These are phyloP conservation scores for Kickxella alabastrina DNA, from an alignment of 192 early-diverging fungal genomes.

Conservation along the genomic window DNA sequence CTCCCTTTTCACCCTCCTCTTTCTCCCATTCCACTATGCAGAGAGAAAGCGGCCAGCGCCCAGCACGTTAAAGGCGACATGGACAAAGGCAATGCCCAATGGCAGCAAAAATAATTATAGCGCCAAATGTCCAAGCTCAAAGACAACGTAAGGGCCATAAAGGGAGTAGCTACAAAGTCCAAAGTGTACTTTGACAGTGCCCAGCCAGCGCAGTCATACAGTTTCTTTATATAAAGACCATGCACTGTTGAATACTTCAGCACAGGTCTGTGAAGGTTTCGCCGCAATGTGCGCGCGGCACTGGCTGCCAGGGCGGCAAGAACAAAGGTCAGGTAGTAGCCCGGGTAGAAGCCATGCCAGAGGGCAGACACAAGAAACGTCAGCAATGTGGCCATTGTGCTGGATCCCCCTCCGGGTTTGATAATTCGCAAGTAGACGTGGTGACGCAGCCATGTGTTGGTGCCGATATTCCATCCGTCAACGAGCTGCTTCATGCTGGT, in stretches of 20 bases:
- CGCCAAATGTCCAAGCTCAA: conserved; percentile 61
- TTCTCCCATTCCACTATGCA: too few species aligned
- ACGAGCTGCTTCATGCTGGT: conserved; percentile 69
- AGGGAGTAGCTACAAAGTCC: conserved; percentile 67
- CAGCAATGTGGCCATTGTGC: conserved; percentile 58
- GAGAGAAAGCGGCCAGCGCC: too few species aligned
- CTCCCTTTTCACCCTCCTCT: not conserved
- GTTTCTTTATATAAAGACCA: conserved; percentile 23
- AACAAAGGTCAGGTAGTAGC: conserved; percentile 75
- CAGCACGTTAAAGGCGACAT: too few species aligned
- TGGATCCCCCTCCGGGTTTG: conserved; percentile 48
- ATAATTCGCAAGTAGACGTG: conserved; percentile 77
- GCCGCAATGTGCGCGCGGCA: conserved; percentile 57
- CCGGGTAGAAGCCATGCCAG: conserved; percentile 95
- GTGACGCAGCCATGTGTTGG: conserved; percentile 81
- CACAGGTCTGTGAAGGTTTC: conserved; percentile 12
- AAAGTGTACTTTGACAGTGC: conserved; percentile 59
- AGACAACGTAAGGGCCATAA: conserved; percentile 59
- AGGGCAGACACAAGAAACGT: conserved; percentile 84
- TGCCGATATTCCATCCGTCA: conserved; percentile 90
- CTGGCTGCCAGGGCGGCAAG: conserved; percentile 58
- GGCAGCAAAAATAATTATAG: conserved; percentile 60
- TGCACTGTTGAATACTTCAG: not conserved
- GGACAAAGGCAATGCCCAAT: conserved; percentile 51
- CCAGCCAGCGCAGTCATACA: conserved; percentile 76